A percentile compares a stretch with the other conserved stretches of the same genome.
Evolutionary conservation across 2,329 filamentous ascomycete genomes (phyloP).

Genomic region (Cadophora malorum): DNA sequence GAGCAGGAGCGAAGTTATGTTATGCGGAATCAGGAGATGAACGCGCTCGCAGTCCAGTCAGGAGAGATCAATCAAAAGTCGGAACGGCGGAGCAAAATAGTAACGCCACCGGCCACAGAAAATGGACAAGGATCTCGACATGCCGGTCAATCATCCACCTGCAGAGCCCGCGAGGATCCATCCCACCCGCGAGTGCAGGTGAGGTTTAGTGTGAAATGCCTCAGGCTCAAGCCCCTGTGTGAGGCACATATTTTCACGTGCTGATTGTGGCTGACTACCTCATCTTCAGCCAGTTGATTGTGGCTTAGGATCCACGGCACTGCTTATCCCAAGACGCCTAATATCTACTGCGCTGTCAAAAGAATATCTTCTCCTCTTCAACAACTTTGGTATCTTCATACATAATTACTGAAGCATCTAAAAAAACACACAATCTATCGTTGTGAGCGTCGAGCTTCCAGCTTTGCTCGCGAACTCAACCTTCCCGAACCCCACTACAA

Average conservation of each 20-base stretch:
- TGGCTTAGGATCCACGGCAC: conserved; percentile 20
- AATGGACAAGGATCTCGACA: conserved; percentile 18
- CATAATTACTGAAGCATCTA: background rate
- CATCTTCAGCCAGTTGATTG: conserved; percentile 25
- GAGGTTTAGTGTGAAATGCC: background rate
- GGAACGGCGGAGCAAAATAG: conserved; percentile 15
- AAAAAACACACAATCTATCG: background rate
- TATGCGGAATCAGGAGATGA: conserved; percentile 16
- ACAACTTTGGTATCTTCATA: background rate
- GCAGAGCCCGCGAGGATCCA: no score
- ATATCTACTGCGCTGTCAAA: background rate
- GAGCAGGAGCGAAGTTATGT: background rate
- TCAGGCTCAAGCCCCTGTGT: background rate
- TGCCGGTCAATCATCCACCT: background rate
- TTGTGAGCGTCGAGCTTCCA: background rate
- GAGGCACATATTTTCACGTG: background rate
- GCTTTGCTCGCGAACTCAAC: background rate
- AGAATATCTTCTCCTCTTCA: background rate
- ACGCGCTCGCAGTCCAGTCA: conserved; percentile 18
- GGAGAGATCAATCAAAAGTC: conserved; percentile 24
- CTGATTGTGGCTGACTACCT: conserved; percentile 5
- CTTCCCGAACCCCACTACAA: conserved; percentile 6
- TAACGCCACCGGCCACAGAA: conserved; percentile 18
- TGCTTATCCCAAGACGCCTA: conserved; percentile 2
- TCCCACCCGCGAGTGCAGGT: no score